phyloP scores from a whole-genome alignment of 2,329 filamentous ascomycete species.

The Microsporum ferrugineum region DNA sequence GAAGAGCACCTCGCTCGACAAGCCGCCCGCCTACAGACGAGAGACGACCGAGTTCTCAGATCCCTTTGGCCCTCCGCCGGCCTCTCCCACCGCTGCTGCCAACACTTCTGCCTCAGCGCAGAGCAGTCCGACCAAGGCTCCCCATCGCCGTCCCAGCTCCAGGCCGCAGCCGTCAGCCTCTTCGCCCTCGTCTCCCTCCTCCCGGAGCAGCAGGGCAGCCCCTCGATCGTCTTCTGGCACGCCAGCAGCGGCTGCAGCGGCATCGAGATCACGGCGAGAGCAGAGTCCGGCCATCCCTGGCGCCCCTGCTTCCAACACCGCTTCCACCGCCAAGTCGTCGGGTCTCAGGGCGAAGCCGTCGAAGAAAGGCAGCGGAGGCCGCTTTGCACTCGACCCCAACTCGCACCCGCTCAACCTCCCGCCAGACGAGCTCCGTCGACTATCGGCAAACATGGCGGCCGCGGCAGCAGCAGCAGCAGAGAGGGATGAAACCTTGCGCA shows the following conservation, averaged over 20 bases:
- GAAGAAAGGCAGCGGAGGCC: neutral
- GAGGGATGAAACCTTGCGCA: constrained; percentile 26
- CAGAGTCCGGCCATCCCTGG: neutral
- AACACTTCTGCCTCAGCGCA: neutral
- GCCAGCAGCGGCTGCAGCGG: neutral
- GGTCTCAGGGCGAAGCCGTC: neutral
- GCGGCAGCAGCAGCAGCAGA: constrained; percentile 19
- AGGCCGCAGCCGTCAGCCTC: neutral
- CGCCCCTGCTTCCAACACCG: neutral
- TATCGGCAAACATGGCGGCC: constrained; percentile 46
- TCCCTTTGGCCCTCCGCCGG: neutral
- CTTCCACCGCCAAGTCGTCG: neutral
- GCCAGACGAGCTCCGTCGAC: constrained; percentile 72
- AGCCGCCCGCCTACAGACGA: neutral
- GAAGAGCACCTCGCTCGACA: neutral
- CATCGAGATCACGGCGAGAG: neutral
- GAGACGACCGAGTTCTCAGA: neutral
- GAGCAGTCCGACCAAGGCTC: constrained; percentile 3
- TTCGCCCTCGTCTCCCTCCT: neutral
- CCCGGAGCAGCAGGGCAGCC: neutral
- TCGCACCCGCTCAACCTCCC: constrained; percentile 83
- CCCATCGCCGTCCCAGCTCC: constrained; percentile 2
- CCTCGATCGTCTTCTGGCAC: neutral
- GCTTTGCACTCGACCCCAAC: constrained; percentile 36
- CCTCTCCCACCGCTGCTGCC: neutral